phyloP scores from a whole-genome alignment of 768 basidiomycete genomes.

The Pilatotrama ljubarskyi region DNA sequence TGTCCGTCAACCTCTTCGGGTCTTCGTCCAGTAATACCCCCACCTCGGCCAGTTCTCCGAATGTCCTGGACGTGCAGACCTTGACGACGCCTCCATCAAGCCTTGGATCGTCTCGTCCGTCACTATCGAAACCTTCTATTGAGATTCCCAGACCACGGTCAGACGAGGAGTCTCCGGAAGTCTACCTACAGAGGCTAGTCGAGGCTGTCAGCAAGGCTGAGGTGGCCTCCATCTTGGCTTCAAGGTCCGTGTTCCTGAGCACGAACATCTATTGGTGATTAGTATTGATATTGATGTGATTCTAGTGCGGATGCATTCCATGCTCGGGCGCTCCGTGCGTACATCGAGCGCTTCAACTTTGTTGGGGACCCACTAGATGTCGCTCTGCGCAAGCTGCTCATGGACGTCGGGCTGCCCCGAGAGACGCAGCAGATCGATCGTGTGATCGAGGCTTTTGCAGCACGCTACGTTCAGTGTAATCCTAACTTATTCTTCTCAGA shows the following conservation, averaged over 20 bases:
- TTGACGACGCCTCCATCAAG: constrained; percentile 24
- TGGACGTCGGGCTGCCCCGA: constrained; percentile 87
- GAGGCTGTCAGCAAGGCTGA: constrained; percentile 73
- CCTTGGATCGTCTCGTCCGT: constrained; percentile 45
- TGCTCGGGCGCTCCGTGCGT: constrained; percentile 62
- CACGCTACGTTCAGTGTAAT: constrained; percentile 81
- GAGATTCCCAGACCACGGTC: constrained; percentile 52
- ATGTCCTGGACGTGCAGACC: constrained; percentile 14
- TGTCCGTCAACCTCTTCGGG: constrained; percentile 67
- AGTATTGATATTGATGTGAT: neutral
- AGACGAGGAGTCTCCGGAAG: constrained; percentile 66
- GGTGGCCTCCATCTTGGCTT: constrained; percentile 76
- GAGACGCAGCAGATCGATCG: constrained; percentile 99
- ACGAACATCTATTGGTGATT: neutral
- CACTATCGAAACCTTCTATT: constrained; percentile 43
- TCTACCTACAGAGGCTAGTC: constrained; percentile 66
- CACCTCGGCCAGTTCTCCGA: constrained; percentile 32
- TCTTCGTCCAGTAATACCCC: constrained; percentile 34
- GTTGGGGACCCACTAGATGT: constrained; percentile 82
- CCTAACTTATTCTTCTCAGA: constrained; percentile 74
- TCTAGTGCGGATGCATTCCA: constrained; percentile 73
- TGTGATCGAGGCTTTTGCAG: constrained; percentile 93
- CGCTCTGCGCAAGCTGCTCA: constrained; percentile 83
- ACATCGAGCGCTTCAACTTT: constrained; percentile 81
- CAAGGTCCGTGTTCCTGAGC: constrained; percentile 52